Evolutionary conservation across 2,329 filamentous ascomycete species (phyloP).

Genomic region (Teratosphaeria destructans): DNA sequence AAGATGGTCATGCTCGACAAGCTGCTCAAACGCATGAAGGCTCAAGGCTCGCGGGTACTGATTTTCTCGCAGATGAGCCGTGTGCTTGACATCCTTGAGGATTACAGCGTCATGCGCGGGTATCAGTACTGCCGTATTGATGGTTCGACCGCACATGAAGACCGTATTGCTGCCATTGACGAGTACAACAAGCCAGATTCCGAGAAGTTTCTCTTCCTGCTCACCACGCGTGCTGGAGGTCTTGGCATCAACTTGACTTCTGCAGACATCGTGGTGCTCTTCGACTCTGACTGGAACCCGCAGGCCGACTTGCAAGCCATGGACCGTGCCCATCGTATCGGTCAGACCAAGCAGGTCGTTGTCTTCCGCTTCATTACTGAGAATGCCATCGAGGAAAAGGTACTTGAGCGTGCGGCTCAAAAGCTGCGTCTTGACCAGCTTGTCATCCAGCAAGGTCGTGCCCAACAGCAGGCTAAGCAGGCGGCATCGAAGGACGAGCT

Average conservation of each 20-base stretch:
- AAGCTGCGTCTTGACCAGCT: conserved; percentile 93
- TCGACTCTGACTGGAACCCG: conserved; percentile 98
- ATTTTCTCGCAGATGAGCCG: conserved; percentile 99
- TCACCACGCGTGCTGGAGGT: conserved; percentile 91
- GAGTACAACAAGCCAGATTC: conserved; percentile 95
- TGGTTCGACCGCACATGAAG: conserved; percentile 90
- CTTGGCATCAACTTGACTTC: conserved; percentile 92
- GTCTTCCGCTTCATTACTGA: conserved; percentile 97
- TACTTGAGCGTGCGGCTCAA: conserved; percentile 89
- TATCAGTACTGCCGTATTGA: conserved; percentile 97
- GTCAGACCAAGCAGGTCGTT: conserved; percentile 93
- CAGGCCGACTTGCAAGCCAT: conserved; percentile 97
- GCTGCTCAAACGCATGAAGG: conserved; percentile 70
- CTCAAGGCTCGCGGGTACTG: conserved; percentile 84
- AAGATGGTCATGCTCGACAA: conserved; percentile 98
- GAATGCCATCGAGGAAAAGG: conserved; percentile 97
- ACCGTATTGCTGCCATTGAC: conserved; percentile 93
- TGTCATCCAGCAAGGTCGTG: conserved; percentile 93
- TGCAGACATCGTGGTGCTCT: conserved; percentile 91
- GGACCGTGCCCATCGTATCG: conserved; percentile 97
- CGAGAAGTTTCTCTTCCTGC: conserved; percentile 90
- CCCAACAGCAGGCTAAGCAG: conserved; percentile 80
- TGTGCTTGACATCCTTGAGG: conserved; percentile 89
- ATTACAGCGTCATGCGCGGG: conserved; percentile 92
- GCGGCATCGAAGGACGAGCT: conserved; percentile 94